Evolutionary conservation across 2,329 filamentous ascomycete genomes (phyloP), one percentile per base, ranked within the genome.

Genomic region (Fusarium sp.): DNA sequence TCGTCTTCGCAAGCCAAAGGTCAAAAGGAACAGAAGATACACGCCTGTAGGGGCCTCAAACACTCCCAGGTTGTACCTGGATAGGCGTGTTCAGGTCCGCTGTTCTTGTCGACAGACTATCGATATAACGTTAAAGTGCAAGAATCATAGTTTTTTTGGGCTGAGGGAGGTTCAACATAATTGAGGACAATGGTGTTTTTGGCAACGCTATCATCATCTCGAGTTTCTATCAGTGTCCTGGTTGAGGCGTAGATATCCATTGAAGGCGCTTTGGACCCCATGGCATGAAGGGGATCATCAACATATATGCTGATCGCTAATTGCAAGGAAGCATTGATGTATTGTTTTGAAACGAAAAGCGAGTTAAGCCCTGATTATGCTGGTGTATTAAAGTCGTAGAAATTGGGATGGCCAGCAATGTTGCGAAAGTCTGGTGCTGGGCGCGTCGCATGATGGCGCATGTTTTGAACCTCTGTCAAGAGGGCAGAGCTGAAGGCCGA

Each of bases 391-490:
- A 34, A 38, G 34, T 14, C 22, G 22, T 15, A 5, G 9, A 54
- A 53, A 54, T 49, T 36, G 17, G 31, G 33, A 40, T 55, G 22
- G 43, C 17, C 28, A 42, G 13, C 19, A 19, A 57, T 34, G n/a
- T 15, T 28, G 13, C 3, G 39, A 22, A 31, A 47, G 46, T 45
- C 33, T 40, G 13, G 28, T n/a, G 31, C 6, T 21, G 26, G 11
- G 62, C 49, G 50, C 55, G 50, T 65, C 45, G 52, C 60, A 62
- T 62, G 22, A 51, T 62, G 19, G 19, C 40, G 14, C 14, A 39
- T 5, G 45, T 59, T 65, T 59, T 49, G 50, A 61, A 50, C 44
- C 22, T 45, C 21, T 39, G 49, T 34, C 54, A 53, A 39, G 21
- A 39, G 36, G 33, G 31, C 40, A 45, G 33, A 42, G 38, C 34